phyloP scores from a whole-genome alignment of 2,329 filamentous ascomycete genomes.

The Amauroascus niger region DNA sequence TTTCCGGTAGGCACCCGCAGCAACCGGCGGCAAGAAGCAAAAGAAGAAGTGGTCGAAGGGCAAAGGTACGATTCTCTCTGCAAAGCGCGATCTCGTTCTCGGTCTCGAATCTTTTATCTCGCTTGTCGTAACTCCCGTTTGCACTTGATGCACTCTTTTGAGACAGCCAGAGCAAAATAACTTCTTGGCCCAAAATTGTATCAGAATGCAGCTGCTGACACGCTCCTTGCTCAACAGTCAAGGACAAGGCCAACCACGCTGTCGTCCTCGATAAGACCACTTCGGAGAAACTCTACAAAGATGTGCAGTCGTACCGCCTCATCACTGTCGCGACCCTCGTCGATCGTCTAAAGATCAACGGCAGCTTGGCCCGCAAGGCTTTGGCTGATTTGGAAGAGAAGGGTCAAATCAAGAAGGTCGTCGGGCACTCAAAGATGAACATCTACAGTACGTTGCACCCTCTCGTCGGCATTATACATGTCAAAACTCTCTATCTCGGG shows the following conservation, averaged over 20 bases:
- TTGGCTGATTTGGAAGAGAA: constrained; percentile 92
- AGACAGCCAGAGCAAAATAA: neutral
- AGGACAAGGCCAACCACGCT: constrained; percentile 99
- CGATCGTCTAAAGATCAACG: constrained; percentile 99
- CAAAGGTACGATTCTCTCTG: constrained; percentile 39
- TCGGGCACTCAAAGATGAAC: constrained; percentile 92
- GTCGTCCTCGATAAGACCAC: constrained; percentile 98
- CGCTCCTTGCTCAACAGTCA: constrained; percentile 56
- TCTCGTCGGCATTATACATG: neutral
- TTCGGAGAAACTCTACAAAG: constrained; percentile 98
- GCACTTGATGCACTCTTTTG: neutral
- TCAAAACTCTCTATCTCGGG: neutral
- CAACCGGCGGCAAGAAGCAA: constrained; percentile 43
- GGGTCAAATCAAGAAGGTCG: constrained; percentile 96
- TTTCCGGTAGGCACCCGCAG: constrained; percentile 36
- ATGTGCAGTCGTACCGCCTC: constrained; percentile 99
- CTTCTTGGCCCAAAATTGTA: neutral
- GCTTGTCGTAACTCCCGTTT: neutral
- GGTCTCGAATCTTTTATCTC: neutral
- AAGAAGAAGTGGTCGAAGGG: constrained; percentile 52
- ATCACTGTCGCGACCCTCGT: constrained; percentile 97
- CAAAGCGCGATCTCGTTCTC: neutral
- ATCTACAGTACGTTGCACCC: constrained; percentile 74
- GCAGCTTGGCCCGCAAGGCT: constrained; percentile 83
- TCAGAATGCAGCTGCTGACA: constrained; percentile 19